Evolutionary conservation across 257 asterid genomes (phyloP), one percentile per base, ranked within the genome.

Genomic region (Prunella vulgaris): DNA sequence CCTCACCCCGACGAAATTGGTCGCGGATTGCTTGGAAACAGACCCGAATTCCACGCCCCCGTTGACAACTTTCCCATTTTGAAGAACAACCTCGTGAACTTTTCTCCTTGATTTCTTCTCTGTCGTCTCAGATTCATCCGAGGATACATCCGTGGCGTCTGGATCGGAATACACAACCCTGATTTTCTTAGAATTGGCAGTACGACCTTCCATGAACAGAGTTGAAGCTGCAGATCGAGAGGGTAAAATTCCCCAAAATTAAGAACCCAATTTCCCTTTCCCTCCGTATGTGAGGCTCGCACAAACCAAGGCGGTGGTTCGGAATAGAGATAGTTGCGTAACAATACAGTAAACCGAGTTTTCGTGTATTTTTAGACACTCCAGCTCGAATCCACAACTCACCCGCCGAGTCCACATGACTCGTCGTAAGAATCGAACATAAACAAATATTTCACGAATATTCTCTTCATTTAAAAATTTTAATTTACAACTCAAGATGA

Each of bases 71-170:
- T 58, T 33, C 56, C 25, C 30, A 22, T 22, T 69, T 7, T 42
- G 73, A 21, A 48, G 44, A 54, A 42, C 59, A 24, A 83, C 72
- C 66, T 80, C 84, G 71, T 62, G 81, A 24, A 72, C 74, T 40
- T 64, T 77, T 20, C 73, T 52, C 85, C 66, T 75, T 35, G 81
- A 65, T 20, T 58, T 74, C 17, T 68, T 57, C 17, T 48, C 66
- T 8, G 40, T 4, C 5, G 37, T 2, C 9, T 56, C 77, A 9
- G 38, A 8, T 52, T 83, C 87, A 42, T 83, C 83, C 3, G 87
- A 83, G 0, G 87, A 83, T 51, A 80, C 75, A 64, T 80, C 85
- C 10, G 87, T 83, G 69, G 87, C 87, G 66, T 83, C 76, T 7
- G 87, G 85, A 75, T 83, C 87, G 7, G 74, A 49, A 73, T 77